Base-by-base conservation (phyloP, 176 grass and related monocot species). In the Rhynchospora tenuis region DNA sequence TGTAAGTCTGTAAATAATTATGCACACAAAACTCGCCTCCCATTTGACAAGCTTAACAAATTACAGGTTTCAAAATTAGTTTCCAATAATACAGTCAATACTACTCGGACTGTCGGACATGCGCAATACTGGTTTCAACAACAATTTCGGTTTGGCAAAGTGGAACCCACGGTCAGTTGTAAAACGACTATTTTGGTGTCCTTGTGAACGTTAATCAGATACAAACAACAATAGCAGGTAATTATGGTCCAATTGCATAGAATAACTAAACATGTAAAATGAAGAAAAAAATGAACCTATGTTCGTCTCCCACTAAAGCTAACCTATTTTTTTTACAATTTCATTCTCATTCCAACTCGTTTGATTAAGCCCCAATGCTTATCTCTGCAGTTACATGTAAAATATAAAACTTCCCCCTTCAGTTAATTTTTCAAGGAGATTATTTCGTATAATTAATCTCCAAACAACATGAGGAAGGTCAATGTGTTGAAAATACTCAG, bases 261-360 rank as follows among this genome's bases (percentile, higher is more conserved):
- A 46, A n/a, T 73, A 44, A 73, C n/a, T 47, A 73, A 48, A 48
- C 17, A 73, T 73, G 17, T 48, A 24, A 73, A 48, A 12, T 73
- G 7, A 47, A 48, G 29, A 74, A 20, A 51, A 38, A 55, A 76
- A 29, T 28, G 14, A 55, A 76, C n/a, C 20, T 74, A 76, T 19
- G 24, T 47, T 29, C 27, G 22, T 55, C 15, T 76, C 28, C 55
- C 12, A 11, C 48, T 76, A 76, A 31, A 0, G 73, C 48, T 28
- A 29, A 27, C 48, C 73, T 55, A 76, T 22, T 76, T 75, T 38
- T 22, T 75, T 54, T 76, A 76, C 73, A 76, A 76, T 76, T 74
- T 74, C 70, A 74, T 55, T 76, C 48, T 74, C 70, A 74, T 55
- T 76, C 48, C 47, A 76, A 76, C 13, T 29, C 22, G 17, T 55